Evolutionary conservation across 176 grass and related monocot species (phyloP), one percentile per base, ranked within the genome.

Genomic region (Melocanna baccifera): DNA sequence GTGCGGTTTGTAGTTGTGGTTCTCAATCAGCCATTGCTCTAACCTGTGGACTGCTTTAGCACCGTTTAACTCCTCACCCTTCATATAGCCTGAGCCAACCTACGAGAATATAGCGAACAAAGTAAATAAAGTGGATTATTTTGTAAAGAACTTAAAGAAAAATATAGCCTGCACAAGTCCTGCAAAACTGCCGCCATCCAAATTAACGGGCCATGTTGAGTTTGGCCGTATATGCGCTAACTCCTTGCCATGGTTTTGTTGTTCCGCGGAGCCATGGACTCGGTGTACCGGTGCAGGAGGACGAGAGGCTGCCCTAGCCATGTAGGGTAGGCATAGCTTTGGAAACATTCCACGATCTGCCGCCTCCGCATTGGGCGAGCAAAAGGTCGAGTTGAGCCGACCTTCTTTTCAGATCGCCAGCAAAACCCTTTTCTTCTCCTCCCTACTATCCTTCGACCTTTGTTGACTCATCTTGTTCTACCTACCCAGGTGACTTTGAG

Each of bases 271-370:
- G 10, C 56, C 82, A 30, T 67, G 82, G 23, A 43, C 57, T 5
- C 2, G 67, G 85, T 6, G 77, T 25, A 66, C 9, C 36, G 15
- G 25, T 37, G 47, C 32, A 39, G 28, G 14, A 18, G 28, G 6
- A 9, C 36, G 18, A n/a, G 20, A 53, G 1, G 62, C 32, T 14
- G 18, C 23, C 25, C 76, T 47, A 46, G 25, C 6, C 19, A 22
- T 5, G 20, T 3, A 69, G 67, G 16, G 37, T 69, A 42, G 37
- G 37, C 18, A 7, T 25, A 39, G 18, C 52, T 76, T 2, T 23
- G 59, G 26, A 70, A 42, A 69, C 79, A 69, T 69, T 61, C 78
- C 78, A 72, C 18, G 75, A 66, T 1, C 62, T 43, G 53, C 43
- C 46, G 29, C 29, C 55, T 42, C 22, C 2, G 48, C 47, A 61